Conservation (phyloP, 75 land plant species). For the Selaginella tamariscina region DNA sequence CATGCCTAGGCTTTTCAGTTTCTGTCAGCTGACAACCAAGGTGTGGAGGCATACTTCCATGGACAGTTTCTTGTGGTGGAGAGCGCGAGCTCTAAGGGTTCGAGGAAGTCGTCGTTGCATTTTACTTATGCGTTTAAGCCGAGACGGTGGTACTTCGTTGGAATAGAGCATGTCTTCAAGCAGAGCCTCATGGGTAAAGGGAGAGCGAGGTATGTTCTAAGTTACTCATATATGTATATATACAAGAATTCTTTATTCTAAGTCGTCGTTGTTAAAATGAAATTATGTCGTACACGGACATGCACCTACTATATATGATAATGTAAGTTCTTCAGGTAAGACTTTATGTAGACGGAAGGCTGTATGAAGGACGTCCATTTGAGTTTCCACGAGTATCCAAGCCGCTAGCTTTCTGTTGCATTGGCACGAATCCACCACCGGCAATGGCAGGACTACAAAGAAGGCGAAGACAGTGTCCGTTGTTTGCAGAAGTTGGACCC, state of each 20-base stretch:
- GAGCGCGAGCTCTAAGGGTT: conserved; percentile 63
- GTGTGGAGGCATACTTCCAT: conserved; percentile 95
- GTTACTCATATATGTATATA: no score
- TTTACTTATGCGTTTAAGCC: conserved; percentile 92
- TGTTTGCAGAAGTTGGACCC: conserved; percentile 99
- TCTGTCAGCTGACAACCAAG: conserved; percentile 85
- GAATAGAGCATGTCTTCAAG: conserved; percentile 72
- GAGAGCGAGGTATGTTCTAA: conserved; percentile 97
- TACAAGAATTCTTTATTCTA: no score
- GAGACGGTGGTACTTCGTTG: conserved; percentile 91
- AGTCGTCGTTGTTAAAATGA: no score
- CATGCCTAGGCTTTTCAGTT: conserved; percentile 96
- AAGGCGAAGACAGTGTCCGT: conserved; percentile 83
- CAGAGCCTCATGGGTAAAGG: conserved; percentile 74
- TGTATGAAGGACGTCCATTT: conserved; percentile 82
- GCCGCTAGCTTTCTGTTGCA: conserved; percentile 90
- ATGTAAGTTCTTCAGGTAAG: no score
- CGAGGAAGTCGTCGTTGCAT: conserved; percentile 85
- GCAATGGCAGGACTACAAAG: conserved; percentile 96
- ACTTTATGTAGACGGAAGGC: conserved; percentile 74
- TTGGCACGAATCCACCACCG: conserved; percentile 98
- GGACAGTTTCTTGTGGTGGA: conserved; percentile 97
- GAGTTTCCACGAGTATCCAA: conserved; percentile 91
- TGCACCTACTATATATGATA: no score
- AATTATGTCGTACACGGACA: no score